These are phyloP conservation scores for Pseudogymnoascus pannorum DNA, from an alignment of 2,329 filamentous ascomycete species.

Conservation along the genomic window DNA sequence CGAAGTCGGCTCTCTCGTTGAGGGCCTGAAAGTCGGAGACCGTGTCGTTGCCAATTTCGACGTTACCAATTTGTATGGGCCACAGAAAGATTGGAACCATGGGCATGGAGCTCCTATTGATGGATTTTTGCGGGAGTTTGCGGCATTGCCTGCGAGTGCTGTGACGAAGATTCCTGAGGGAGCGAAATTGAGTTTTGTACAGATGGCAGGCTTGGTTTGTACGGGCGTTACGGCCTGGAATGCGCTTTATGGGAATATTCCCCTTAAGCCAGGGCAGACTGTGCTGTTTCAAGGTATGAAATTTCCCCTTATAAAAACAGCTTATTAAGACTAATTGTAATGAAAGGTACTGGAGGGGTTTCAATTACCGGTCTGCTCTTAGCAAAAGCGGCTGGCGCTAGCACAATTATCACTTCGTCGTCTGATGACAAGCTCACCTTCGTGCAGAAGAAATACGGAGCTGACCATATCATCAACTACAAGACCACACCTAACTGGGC, in stretches of 20 bases:
- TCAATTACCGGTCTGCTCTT: conserved; percentile 38
- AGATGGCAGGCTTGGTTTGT: conserved; percentile 40
- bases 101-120: conserved; percentile 26
- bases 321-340: not conserved
- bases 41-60: conserved; percentile 26
- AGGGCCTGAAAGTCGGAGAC: conserved; percentile 27
- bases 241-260: conserved; percentile 36
- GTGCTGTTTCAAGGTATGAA: conserved; percentile 30
- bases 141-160: conserved; percentile 33
- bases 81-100: conserved; percentile 11
- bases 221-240: conserved; percentile 44
- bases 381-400: conserved; percentile 39
- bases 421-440: conserved; percentile 40
- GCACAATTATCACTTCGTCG: conserved; percentile 43
- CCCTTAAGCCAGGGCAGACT: conserved; percentile 35
- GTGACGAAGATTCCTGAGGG: conserved; percentile 40
- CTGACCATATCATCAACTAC: conserved; percentile 55
- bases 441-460: conserved; percentile 41
- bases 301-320: not conserved
- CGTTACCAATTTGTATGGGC: conserved; percentile 22
- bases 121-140: conserved; percentile 37
- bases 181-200: conserved; percentile 36
- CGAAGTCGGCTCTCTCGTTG: conserved; percentile 24
- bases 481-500: conserved; percentile 51
- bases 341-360: conserved; percentile 40